Base-by-base conservation (phyloP, 371 early-diverging fungal genomes). In the Fennellomyces sp. region DNA sequence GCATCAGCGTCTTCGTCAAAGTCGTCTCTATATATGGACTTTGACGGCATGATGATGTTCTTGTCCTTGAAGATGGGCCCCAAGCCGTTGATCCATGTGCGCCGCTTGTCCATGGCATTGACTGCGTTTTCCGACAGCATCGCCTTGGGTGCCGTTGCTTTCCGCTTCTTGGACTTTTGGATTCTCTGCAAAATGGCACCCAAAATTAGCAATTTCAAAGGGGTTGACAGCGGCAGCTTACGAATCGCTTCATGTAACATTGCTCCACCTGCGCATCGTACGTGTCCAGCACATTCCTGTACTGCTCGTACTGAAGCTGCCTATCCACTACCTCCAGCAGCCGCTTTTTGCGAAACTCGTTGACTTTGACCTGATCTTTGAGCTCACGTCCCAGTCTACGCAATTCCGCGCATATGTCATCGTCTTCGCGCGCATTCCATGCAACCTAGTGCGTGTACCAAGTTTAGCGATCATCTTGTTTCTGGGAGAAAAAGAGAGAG, bases 241-340 rank as follows among this genome's bases (percentile, higher is more conserved):
- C 91, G 75, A 88, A 88, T 65, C 95, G 81, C 71, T 94, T 94
- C 29, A 85, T 64, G 64, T 91, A 96, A 55, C 88, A 86, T 61
- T 88, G 87, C 64, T 94, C 96, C 15, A 95, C 90, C 64, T 92
- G 92, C 61, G 87, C 85, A 68, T 95, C 94, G 36, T 93, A 70
- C 50, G 89, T 94, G 60, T 95, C 95, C 68, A 96, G 68, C 11
- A 95, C 89, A 45, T 86, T 83, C 48, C 86, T 84, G 71, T 93
- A 95, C 72, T 96, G 94, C 62, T 96, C 95, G 72, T 81, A 93
- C 4, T 90, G 95, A 45, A 94, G 83, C 65, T 92, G 88, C 50
- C 86, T 82, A 52, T 85, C 81, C 8, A 92, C 93, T 13, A 90
- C 77, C 1, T 86, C 81, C 13, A 87, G 70, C 27, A 96, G 72